phyloP scores from a whole-genome alignment of 2,329 filamentous ascomycete species.

The Xylariaceae sp. region DNA sequence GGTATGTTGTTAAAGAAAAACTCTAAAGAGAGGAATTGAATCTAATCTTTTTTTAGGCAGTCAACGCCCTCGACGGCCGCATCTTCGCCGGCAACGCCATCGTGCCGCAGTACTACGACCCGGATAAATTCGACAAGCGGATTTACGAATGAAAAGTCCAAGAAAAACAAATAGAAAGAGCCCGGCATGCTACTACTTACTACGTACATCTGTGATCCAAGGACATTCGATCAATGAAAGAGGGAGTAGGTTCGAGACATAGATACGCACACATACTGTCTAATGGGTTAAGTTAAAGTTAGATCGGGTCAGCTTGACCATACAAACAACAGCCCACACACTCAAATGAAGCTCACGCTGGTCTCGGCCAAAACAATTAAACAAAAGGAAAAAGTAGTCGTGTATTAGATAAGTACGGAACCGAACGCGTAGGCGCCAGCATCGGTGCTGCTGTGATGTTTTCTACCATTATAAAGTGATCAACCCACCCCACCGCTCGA shows the following conservation, averaged over 20 bases:
- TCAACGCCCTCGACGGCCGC: conserved; percentile 82
- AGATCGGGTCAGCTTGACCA: neutral
- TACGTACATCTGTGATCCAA: too few species aligned
- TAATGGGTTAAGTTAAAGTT: too few species aligned
- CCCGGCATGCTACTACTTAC: too few species aligned
- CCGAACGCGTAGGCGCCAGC: conserved; percentile 4
- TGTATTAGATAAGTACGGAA: conserved; percentile 14
- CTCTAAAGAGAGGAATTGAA: too few species aligned
- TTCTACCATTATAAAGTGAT: conserved; percentile 4
- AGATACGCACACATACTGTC: too few species aligned
- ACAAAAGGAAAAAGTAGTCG: conserved; percentile 9
- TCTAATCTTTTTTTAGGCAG: too few species aligned
- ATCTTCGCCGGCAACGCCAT: conserved; percentile 86
- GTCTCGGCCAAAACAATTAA: neutral
- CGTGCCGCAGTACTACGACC: conserved; percentile 73
- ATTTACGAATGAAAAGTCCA: too few species aligned
- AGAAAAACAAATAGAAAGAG: too few species aligned
- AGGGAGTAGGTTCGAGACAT: too few species aligned
- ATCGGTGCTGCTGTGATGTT: conserved; percentile 3
- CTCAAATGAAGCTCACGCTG: neutral
- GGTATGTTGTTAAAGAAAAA: too few species aligned
- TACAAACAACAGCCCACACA: neutral
- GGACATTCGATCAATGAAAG: too few species aligned
- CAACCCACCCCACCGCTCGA: neutral
- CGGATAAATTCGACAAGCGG: conserved; percentile 73